These are phyloP conservation scores for Tylopilus balloui DNA, from an alignment of 768 basidiomycete species.

Conservation along the genomic window DNA sequence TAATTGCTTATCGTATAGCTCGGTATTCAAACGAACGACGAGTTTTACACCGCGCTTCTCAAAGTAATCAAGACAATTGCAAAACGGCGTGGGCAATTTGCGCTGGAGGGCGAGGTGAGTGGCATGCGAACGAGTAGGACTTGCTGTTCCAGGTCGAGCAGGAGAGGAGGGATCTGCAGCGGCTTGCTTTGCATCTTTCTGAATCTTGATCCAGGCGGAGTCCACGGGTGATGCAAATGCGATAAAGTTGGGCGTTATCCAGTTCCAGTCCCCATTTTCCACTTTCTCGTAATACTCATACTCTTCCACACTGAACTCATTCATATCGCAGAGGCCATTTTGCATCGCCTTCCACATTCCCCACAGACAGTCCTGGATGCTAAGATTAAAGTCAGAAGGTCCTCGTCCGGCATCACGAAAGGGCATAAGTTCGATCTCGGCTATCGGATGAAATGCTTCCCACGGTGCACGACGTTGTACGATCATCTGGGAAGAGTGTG, in stretches of 20 bases:
- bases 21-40: conserved; percentile 90
- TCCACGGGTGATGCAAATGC: conserved; percentile 94
- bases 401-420: conserved; percentile 96
- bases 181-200: conserved; percentile 57
- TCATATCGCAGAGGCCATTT: conserved; percentile 89
- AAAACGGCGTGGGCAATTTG: conserved; percentile 74
- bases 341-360: conserved; percentile 88
- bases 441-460: conserved; percentile 93
- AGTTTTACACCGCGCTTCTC: conserved; percentile 81
- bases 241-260: conserved; percentile 88
- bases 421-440: conserved; percentile 88
- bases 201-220: conserved; percentile 68
- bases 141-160: conserved; percentile 26
- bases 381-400: conserved; percentile 87
- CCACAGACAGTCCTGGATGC: conserved; percentile 88
- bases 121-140: conserved; percentile 22
- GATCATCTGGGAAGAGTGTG: conserved; percentile 64
- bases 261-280: conserved; percentile 94
- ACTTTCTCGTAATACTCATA: conserved; percentile 96
- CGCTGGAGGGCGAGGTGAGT: conserved; percentile 63
- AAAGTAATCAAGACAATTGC: conserved; percentile 92
- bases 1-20: conserved; percentile 77
- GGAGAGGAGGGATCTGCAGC: conserved; percentile 22
- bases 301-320: conserved; percentile 87
- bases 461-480: conserved; percentile 85